phyloP scores from a whole-genome alignment of 805 yeast genomes.

The Pichia insulana region DNA sequence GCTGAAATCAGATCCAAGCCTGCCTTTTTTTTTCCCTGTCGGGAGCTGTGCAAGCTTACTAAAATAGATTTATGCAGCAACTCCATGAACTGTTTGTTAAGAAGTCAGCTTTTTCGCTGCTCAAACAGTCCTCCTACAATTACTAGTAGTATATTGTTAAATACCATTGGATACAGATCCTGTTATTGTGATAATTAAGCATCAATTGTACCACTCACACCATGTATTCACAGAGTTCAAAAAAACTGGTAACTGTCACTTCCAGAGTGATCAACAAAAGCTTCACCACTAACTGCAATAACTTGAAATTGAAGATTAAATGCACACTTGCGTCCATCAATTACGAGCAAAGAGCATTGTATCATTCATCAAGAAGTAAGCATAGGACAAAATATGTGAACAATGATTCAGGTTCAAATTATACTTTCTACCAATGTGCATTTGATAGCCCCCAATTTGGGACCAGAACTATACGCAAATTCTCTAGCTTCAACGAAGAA shows the following conservation, averaged over 20 bases:
- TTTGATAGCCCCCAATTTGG: not conserved
- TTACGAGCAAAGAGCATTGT: conserved; percentile 2
- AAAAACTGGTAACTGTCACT: conserved; percentile 1
- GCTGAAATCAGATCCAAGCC: too few relatives aligned
- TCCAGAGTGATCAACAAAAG: conserved; percentile 2
- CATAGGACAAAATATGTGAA: conserved; percentile 5
- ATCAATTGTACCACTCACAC: not conserved
- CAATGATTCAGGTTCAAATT: not conserved
- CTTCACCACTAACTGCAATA: not conserved
- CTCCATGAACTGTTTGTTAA: not conserved
- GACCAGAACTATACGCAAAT: not conserved
- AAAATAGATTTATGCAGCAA: too few relatives aligned
- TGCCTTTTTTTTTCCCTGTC: too few relatives aligned
- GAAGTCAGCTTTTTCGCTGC: too few relatives aligned
- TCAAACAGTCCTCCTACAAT: too few relatives aligned
- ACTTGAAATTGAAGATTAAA: conserved; percentile 1
- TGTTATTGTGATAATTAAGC: too few relatives aligned
- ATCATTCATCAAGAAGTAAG: conserved; percentile 7
- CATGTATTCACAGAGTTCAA: conserved; percentile 7
- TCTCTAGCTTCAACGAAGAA: conserved; percentile 13
- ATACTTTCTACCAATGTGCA: not conserved
- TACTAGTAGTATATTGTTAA: too few relatives aligned
- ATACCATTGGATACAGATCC: not conserved
- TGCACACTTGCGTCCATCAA: not conserved
- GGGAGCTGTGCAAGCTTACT: too few relatives aligned